Evolutionary conservation across 116 monocot genomes (phyloP).

Genomic region (Trichopus zeylanicus): DNA sequence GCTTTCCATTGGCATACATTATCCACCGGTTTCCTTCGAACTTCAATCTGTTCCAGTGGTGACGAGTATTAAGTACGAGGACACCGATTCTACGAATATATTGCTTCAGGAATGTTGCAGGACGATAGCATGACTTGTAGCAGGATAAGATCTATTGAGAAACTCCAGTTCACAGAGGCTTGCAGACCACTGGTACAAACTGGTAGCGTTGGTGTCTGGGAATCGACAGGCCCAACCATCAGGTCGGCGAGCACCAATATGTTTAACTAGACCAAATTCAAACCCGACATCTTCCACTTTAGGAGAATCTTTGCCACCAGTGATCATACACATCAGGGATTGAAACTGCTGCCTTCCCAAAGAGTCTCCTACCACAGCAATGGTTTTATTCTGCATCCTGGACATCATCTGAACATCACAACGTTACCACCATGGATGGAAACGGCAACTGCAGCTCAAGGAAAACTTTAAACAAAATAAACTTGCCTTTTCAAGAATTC

Average conservation of each 20-base stretch:
- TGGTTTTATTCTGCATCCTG: conserved; percentile 64
- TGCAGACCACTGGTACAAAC: conserved; percentile 78
- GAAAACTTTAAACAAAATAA: conserved; percentile 2
- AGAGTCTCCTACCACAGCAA: conserved; percentile 71
- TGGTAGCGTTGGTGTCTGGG: conserved; percentile 53
- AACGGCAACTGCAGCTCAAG: too few relatives aligned
- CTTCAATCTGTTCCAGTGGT: conserved; percentile 68
- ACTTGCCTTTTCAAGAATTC: conserved; percentile 55
- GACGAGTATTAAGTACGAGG: conserved; percentile 61
- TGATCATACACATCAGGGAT: conserved; percentile 67
- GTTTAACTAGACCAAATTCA: conserved; percentile 50
- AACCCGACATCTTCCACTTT: conserved; percentile 47
- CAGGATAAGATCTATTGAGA: conserved; percentile 23
- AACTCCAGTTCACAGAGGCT: conserved; percentile 58
- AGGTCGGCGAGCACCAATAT: conserved; percentile 39
- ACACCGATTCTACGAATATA: conserved; percentile 45
- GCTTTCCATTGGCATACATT: conserved; percentile 41
- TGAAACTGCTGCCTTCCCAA: conserved; percentile 79
- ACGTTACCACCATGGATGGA: neutral
- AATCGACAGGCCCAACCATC: conserved; percentile 74
- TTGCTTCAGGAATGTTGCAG: conserved; percentile 36
- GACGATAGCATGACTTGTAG: conserved; percentile 42
- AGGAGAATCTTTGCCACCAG: conserved; percentile 37
- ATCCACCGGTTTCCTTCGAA: conserved; percentile 41
- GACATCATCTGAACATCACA: conserved; percentile 2